Conservation (phyloP, 257 asterid species). For the Buddleja alternifolia region DNA sequence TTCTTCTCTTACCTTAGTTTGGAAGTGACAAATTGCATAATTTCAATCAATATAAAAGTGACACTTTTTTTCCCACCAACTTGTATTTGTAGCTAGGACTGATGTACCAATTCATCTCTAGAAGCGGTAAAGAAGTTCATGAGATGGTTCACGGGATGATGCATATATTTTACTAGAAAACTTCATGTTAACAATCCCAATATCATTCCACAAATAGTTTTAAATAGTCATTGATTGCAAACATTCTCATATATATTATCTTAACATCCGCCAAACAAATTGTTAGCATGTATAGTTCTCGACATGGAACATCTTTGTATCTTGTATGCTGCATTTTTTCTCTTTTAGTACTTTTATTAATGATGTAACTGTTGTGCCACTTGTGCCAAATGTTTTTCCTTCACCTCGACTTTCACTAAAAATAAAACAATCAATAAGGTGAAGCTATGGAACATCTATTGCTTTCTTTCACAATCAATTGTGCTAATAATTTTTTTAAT, state of each 20-base stretch:
- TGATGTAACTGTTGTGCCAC: conserved; percentile 1
- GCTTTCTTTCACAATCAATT: not conserved
- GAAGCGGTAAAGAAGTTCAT: not conserved
- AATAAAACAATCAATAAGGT: not conserved
- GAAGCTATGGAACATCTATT: not conserved
- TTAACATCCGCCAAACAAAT: conserved; percentile 10
- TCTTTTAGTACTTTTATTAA: too few relatives aligned
- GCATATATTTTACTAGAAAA: conserved; percentile 2
- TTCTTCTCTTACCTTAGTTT: conserved; percentile 12
- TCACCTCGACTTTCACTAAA: not conserved
- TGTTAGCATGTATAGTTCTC: conserved; percentile 9
- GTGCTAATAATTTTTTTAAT: conserved; percentile 22
- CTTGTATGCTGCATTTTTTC: too few relatives aligned
- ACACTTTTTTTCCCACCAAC: not conserved
- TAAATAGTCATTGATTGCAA: conserved; percentile 20
- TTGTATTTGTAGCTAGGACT: conserved; percentile 2
- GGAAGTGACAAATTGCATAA: conserved; percentile 24
- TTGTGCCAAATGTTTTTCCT: not conserved
- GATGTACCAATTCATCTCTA: not conserved
- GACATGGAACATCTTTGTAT: not conserved
- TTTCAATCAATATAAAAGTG: too few relatives aligned
- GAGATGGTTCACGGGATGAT: not conserved
- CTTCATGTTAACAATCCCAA: not conserved
- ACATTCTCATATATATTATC: not conserved
- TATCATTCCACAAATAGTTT: conserved; percentile 13